Evolutionary conservation across 192 early-diverging fungal species (phyloP).

Genomic region (Spizellomyces sp.): DNA sequence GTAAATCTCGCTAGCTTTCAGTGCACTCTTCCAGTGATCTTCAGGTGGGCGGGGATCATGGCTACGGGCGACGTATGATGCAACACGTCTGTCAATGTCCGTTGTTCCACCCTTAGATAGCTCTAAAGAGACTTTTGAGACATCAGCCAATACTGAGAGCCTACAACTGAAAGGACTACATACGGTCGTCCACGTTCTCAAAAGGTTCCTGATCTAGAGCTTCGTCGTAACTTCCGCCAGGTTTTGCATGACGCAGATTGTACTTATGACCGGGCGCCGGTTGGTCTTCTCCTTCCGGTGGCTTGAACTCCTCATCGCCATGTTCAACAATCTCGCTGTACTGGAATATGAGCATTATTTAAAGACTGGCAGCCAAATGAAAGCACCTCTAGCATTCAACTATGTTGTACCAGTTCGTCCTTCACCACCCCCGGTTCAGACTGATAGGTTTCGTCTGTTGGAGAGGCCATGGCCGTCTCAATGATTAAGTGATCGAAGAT

Average conservation of each 20-base stretch:
- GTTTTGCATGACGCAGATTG: background rate
- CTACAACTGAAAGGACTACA: background rate
- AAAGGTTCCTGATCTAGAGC: background rate
- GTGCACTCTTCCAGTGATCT: background rate
- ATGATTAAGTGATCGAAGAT: too few species aligned
- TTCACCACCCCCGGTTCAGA: too few species aligned
- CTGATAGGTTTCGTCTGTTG: too few species aligned
- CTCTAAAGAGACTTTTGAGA: background rate
- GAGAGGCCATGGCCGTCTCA: too few species aligned
- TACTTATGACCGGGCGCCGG: background rate
- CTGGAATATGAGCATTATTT: too few species aligned
- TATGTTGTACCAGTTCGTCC: too few species aligned
- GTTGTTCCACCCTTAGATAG: background rate
- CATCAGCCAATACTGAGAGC: too few species aligned
- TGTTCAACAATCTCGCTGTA: too few species aligned
- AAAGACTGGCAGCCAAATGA: too few species aligned
- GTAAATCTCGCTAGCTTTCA: constrained; percentile 3
- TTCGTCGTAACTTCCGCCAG: background rate
- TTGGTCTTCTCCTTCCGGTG: too few species aligned
- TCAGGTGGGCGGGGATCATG: background rate
- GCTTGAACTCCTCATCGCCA: too few species aligned
- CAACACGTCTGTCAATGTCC: background rate
- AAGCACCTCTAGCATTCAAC: too few species aligned
- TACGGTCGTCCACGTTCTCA: background rate
- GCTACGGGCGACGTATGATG: background rate